phyloP scores from a whole-genome alignment of 192 early-diverging fungal genomes.

The Jimgerdemannia lactiflua region DNA sequence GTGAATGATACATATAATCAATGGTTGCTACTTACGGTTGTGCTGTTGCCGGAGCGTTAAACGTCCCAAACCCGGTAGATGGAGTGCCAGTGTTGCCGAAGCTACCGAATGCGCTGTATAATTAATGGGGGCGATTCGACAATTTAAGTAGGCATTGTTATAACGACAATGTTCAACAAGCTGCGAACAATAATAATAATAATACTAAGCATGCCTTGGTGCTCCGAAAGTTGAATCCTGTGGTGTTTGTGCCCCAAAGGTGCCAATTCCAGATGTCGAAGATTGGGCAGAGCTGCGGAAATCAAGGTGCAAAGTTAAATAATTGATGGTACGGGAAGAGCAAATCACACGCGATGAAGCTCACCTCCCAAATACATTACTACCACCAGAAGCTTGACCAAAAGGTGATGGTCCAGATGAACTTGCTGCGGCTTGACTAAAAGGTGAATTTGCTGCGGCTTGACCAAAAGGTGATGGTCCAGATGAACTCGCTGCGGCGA shows the following conservation, averaged over 20 bases:
- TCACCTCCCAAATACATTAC: not conserved
- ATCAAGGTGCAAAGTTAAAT: not conserved
- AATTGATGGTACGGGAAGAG: not conserved
- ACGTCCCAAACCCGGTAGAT: too few relatives aligned
- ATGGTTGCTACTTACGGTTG: too few relatives aligned
- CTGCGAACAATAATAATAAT: too few relatives aligned
- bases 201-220: not conserved
- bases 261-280: not conserved
- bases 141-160: too few relatives aligned
- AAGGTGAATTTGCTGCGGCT: not conserved
- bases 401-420: not conserved
- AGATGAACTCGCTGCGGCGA: not conserved
- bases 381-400: not conserved
- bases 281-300: not conserved
- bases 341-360: not conserved
- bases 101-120: too few relatives aligned
- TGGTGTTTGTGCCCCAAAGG: too few relatives aligned
- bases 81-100: too few relatives aligned
- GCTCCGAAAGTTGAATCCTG: not conserved
- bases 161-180: too few relatives aligned
- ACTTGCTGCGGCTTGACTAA: not conserved
- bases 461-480: not conserved
- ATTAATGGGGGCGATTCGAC: too few relatives aligned
- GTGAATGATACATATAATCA: not conserved
- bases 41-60: too few relatives aligned